Conservation (phyloP, 768 basidiomycete genomes). For the Pholiota molesta region DNA sequence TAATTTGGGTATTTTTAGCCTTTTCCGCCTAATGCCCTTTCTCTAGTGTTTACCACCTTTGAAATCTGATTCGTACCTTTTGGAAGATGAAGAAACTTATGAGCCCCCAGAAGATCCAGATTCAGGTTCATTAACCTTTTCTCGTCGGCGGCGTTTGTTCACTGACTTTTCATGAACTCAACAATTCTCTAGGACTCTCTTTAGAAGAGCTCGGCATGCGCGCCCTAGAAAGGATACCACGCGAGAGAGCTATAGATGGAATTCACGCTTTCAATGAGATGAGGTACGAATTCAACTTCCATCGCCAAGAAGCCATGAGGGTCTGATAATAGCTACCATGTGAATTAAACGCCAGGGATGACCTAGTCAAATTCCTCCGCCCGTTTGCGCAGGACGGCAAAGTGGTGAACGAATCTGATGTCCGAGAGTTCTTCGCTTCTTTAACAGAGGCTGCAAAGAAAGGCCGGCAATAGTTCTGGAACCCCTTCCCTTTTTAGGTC, state of each 20-base stretch:
- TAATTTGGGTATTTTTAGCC: slow-evolving; percentile 4
- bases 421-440: slow-evolving; percentile 66
- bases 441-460: slow-evolving; percentile 42
- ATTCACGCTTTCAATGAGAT: slow-evolving; percentile 84
- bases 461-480: slow-evolving; percentile 15
- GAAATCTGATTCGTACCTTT: slow-evolving; percentile 56
- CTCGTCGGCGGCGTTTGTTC: slow-evolving; percentile 4
- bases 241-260: slow-evolving; percentile 81
- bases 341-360: slow-evolving; percentile 51
- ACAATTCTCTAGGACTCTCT: slow-evolving; percentile 57
- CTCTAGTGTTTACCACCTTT: slow-evolving; percentile 62
- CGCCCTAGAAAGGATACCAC: slow-evolving; percentile 71
- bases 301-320: neutral
- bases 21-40: slow-evolving; percentile 4
- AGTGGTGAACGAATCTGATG: slow-evolving; percentile 73
- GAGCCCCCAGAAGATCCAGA: slow-evolving; percentile 89
- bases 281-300: slow-evolving; percentile 52
- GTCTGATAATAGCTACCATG: slow-evolving; percentile 4
- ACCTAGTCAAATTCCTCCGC: slow-evolving; percentile 68
- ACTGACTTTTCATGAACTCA: neutral
- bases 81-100: slow-evolving; percentile 82
- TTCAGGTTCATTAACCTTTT: slow-evolving; percentile 48
- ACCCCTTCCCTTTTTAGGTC: neutral
- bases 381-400: slow-evolving; percentile 82
- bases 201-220: slow-evolving; percentile 85